Conservation (phyloP, 257 asterid species). For the Rubia yunnanensis region DNA sequence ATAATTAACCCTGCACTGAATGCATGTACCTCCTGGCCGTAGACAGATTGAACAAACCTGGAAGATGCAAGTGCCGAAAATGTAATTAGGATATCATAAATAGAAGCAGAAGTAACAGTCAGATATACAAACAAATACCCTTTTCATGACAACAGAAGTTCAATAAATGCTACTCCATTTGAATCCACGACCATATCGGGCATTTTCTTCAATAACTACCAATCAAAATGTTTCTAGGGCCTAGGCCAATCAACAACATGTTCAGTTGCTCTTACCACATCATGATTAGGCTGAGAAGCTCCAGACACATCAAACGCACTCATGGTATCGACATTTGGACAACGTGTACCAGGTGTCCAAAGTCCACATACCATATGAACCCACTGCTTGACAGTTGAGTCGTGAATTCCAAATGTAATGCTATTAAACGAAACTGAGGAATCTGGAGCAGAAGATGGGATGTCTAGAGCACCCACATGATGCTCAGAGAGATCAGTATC, state of each 20-base stretch:
- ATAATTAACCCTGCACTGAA: constrained; percentile 20
- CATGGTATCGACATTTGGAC: constrained; percentile 23
- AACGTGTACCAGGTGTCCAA: constrained; percentile 24
- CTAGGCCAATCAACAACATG: not conserved
- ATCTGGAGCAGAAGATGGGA: not conserved
- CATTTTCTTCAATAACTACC: not conserved
- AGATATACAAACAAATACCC: not conserved
- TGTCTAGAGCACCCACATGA: constrained; percentile 5
- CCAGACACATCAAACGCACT: constrained; percentile 29
- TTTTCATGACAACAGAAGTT: not conserved
- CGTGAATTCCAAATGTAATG: constrained; percentile 13
- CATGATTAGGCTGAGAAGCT: constrained; percentile 3
- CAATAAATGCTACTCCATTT: not conserved
- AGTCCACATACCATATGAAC: constrained; percentile 32
- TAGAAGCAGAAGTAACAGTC: not conserved
- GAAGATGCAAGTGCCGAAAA: not conserved
- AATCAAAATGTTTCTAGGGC: not conserved
- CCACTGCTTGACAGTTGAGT: constrained; percentile 25
- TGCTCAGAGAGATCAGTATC: constrained; percentile 6
- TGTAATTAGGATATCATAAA: not conserved
- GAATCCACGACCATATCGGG: not conserved
- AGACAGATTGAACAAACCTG: constrained; percentile 25
- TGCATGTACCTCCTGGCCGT: constrained; percentile 27
- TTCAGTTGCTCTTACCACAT: constrained; percentile 9
- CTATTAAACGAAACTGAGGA: constrained; percentile 12